Base-by-base conservation (phyloP, 805 yeast genomes). In the Yamadazyma ubonensis region DNA sequence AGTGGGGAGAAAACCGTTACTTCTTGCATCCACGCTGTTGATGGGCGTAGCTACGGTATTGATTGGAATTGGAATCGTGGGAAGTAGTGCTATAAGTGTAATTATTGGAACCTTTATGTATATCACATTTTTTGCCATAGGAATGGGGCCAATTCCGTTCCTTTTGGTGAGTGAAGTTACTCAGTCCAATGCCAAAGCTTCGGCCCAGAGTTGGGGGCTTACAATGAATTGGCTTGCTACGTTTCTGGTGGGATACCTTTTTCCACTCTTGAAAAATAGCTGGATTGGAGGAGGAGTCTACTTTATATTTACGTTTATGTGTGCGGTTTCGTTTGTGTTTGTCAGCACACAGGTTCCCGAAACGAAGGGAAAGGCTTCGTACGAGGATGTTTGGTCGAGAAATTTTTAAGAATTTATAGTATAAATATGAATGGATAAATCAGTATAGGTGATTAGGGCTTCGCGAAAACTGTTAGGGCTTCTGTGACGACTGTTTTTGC, bases 121-220 rank as follows among this genome's bases (percentile, higher is more conserved):
- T 57, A 89, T 91, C 35, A 79, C 84, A 0, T 76, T 88, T 19
- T 93, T 91, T 67, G 98, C 97, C 0, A 66, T 85, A 23, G 99
- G 99, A 0, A 59, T 89, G 45, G 99, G 99, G 0, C 99, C 99
- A 5, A 89, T 93, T 39, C 99, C 99, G 29, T 91, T 93, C 64
- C 65, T 91, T 49, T 63, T 90, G 38, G 82, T 91, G 8, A 78
- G 95, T 5, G 98, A 93, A 57, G 81, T 91, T n/a, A 83, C 95
- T 0, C 95, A 89, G 44, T 65, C 75, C 2, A 78, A 80, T 43
- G 91, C 91, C 2, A 81, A 80, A 42, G 90, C 90, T 2, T 70
- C 80, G 32, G 97, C 98, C 0, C 99, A 93, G 63, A 83, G 96
- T 57, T 83, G 86, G 71, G 98, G 96, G 9, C 88, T 93, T 0